Conservation (phyloP, 352 stramenopile species). For the Phytophthora vignae region DNA sequence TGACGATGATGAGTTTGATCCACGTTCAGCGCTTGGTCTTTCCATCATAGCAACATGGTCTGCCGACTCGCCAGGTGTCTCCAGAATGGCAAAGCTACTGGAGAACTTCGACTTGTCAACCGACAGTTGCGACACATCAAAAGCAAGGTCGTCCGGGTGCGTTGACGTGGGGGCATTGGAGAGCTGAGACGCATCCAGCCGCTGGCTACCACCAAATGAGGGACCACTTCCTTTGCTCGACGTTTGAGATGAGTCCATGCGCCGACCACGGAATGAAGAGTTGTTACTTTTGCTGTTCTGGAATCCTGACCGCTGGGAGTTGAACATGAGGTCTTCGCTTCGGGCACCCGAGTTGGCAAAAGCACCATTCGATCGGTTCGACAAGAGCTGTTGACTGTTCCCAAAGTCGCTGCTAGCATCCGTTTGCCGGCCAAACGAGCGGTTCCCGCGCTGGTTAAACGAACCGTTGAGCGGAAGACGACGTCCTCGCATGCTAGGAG, state of each 20-base stretch:
- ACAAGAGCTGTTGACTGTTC: constrained; percentile 21
- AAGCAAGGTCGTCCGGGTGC: constrained; percentile 25
- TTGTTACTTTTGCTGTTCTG: constrained; percentile 22
- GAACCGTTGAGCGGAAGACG: constrained; percentile 17
- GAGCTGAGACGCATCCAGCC: constrained; percentile 20
- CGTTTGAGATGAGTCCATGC: constrained; percentile 8
- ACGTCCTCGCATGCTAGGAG: constrained; percentile 34
- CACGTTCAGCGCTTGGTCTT: constrained; percentile 32
- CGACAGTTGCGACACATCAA: constrained; percentile 39
- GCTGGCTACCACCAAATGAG: constrained; percentile 5
- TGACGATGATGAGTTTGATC: constrained; percentile 38
- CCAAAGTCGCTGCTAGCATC: constrained; percentile 31
- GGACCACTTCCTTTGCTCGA: constrained; percentile 27
- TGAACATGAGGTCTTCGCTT: constrained; percentile 40
- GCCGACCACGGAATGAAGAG: constrained; percentile 10
- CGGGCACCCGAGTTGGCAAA: constrained; percentile 30
- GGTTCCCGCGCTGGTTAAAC: constrained; percentile 18
- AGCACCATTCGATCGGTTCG: constrained; percentile 30
- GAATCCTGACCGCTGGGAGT: constrained; percentile 21
- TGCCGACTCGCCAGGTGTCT: constrained; percentile 30
- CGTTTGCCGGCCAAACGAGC: constrained; percentile 13
- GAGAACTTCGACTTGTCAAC: constrained; percentile 40
- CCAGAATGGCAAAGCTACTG: constrained; percentile 39
- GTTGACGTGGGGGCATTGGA: constrained; percentile 13
- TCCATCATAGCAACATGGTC: constrained; percentile 48